Evolutionary conservation across 176 grass and related monocot species (phyloP).

Genomic region (Saccharum spontaneum): DNA sequence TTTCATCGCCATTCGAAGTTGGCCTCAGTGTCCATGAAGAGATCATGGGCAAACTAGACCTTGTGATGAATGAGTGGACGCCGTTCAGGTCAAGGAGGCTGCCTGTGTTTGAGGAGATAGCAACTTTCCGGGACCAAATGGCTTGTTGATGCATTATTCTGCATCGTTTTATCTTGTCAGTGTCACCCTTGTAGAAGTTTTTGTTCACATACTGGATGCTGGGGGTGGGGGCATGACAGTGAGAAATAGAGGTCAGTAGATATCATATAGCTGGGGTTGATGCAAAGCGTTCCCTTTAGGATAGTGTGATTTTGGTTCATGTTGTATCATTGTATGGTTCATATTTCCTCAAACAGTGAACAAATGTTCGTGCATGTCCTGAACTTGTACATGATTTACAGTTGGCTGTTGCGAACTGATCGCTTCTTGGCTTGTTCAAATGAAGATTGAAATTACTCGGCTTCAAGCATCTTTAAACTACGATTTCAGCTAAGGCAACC

Average conservation of each 20-base stretch:
- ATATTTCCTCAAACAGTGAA: background rate
- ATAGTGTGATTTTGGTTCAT: background rate
- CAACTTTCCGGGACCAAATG: slow-evolving; percentile 72
- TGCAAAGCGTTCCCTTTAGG: slow-evolving; percentile 28
- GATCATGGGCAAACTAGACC: slow-evolving; percentile 70
- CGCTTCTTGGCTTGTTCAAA: background rate
- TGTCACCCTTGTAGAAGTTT: background rate
- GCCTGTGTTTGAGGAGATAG: slow-evolving; percentile 95
- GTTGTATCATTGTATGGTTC: background rate
- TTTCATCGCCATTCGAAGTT: slow-evolving; percentile 22
- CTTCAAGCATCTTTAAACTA: background rate
- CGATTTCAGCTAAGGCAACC: background rate
- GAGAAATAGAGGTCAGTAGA: slow-evolving; percentile 5
- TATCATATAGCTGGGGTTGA: slow-evolving; percentile 28
- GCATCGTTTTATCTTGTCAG: background rate
- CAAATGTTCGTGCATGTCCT: background rate
- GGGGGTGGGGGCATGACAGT: background rate
- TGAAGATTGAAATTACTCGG: slow-evolving; percentile 3
- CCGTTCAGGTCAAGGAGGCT: slow-evolving; percentile 74
- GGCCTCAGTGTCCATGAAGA: slow-evolving; percentile 48
- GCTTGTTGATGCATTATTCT: slow-evolving; percentile 55
- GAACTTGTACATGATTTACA: background rate
- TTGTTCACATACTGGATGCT: slow-evolving; percentile 28
- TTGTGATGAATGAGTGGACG: slow-evolving; percentile 65
- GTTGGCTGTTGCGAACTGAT: background rate